A percentile compares a stretch with the other conserved stretches of the same genome.
These are phyloP conservation scores for Eragrostis tef DNA, from an alignment of 202 grass and related monocot species.

Conservation along the genomic window DNA sequence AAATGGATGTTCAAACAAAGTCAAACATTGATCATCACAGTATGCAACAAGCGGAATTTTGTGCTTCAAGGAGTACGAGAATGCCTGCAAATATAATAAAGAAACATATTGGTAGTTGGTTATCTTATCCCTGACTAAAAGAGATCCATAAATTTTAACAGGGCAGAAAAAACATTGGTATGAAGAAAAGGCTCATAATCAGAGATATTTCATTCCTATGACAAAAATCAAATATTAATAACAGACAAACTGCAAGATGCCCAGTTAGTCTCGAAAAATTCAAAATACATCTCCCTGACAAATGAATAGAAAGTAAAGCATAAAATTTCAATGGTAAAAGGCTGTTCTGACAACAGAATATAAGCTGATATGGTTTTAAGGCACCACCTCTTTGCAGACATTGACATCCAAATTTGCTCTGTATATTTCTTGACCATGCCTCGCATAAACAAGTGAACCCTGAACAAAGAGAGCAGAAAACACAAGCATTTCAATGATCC, in stretches of 20 bases:
- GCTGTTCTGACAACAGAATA: conserved; percentile 15
- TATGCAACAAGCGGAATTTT: conserved; percentile 70
- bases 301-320: conserved; percentile 1
- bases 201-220: background rate
- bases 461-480: conserved; percentile 43
- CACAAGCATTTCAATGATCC: conserved; percentile 4
- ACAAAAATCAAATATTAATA: conserved; percentile 36
- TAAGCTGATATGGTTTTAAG: conserved; percentile 17
- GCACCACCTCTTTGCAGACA: conserved; percentile 72
- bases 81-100: conserved; percentile 60
- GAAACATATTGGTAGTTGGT: background rate
- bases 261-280: background rate
- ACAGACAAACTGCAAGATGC: background rate
- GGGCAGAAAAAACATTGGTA: background rate
- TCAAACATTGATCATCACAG: conserved; percentile 62
- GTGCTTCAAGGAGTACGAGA: conserved; percentile 68
- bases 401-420: conserved; percentile 67
- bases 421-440: conserved; percentile 69
- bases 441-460: conserved; percentile 86
- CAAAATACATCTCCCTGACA: conserved; percentile 18
- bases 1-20: conserved; percentile 77
- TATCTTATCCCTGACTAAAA: conserved; percentile 5
- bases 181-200: background rate
- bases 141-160: background rate
- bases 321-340: background rate